These are phyloP conservation scores for Medicago lupulina DNA, from an alignment of 306 rosid genomes.

Conservation along the genomic window DNA sequence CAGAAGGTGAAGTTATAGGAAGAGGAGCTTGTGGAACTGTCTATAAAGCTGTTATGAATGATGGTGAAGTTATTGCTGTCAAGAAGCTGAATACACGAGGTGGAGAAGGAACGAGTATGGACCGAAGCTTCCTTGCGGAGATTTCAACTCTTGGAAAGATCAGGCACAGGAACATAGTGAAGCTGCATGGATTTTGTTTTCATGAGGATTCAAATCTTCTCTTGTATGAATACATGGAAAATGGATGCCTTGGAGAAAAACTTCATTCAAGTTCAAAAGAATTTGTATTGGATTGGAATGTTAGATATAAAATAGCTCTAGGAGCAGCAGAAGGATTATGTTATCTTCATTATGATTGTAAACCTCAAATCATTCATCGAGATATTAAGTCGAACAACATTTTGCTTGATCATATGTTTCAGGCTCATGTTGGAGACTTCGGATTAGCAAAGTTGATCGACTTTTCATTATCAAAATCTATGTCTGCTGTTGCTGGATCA, in stretches of 20 bases:
- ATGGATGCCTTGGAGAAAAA: constrained; percentile 85
- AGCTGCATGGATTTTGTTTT: constrained; percentile 82
- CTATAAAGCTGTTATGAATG: constrained; percentile 75
- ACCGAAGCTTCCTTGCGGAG: constrained; percentile 82
- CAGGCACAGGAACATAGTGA: constrained; percentile 89
- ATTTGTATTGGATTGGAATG: constrained; percentile 68
- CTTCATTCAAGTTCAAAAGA: constrained; percentile 65
- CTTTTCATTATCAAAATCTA: constrained; percentile 73
- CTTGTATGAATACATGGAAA: constrained; percentile 83
- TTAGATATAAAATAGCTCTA: constrained; percentile 71
- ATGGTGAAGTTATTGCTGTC: constrained; percentile 75
- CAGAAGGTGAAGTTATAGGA: constrained; percentile 67
- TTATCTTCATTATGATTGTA: constrained; percentile 86
- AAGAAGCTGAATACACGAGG: constrained; percentile 78
- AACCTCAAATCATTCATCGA: constrained; percentile 84
- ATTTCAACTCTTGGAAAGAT: constrained; percentile 87
- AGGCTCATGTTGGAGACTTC: constrained; percentile 92
- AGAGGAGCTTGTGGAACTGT: constrained; percentile 94
- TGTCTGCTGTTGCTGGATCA: constrained; percentile 91
- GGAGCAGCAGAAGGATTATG: constrained; percentile 92
- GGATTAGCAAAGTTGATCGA: constrained; percentile 86
- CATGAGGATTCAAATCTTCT: constrained; percentile 87
- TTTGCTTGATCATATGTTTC: constrained; percentile 68
- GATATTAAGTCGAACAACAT: constrained; percentile 91
- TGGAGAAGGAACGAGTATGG: constrained; percentile 72